Evolutionary conservation across 441 rosid genomes (phyloP), one percentile per base, ranked within the genome.

Genomic region (Erodium trifolium): DNA sequence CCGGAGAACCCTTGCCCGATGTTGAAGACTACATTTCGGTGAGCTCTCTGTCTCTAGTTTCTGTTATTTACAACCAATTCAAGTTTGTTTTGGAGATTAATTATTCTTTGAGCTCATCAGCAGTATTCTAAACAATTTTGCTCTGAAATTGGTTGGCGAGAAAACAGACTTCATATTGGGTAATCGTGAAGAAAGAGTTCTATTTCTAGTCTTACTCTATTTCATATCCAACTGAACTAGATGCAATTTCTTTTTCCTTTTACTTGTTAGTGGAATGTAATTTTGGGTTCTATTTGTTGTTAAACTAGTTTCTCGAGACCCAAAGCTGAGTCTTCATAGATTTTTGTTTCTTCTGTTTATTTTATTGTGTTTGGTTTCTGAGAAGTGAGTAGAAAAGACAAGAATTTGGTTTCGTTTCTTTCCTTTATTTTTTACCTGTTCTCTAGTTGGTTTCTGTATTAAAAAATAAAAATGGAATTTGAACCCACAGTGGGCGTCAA

Each of bases 11-110:
- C 35, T 65, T 49, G 17, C 11, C 55, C 63, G 85, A 86, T 49
- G 89, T 87, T 6, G 86, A 87, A 34, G 88, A 85, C 57, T 89
- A 76, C 72, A 63, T 80, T 75, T 77, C 78, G 83, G 97, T 88
- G 5, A 72, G 78, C 68, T 55, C 43, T 71, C 47, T 1, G 10
- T 14, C 66, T 55, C 62, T 0, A 3, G 5, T 37, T 37, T 37
- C 34, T 31, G 27, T 23, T 23, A 0, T 3, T 31, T 31, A 31
- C 34, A 31, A 31, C 1, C 34, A 3, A 31, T 31, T 23, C n/a
- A n/a, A n/a, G n/a, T n/a, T n/a, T n/a, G n/a, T n/a, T n/a, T n/a
- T n/a, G n/a, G n/a, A n/a, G n/a, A n/a, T n/a, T n/a, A 3, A 31
- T 37, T 37, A 2, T 37, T 37, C 41, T 37, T 37, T 4, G 41